A percentile compares a stretch with the other conserved stretches of the same genome.
Conservation (phyloP, 1,284 basidiomycete genomes). For the Butyriboletus appendiculatus region DNA sequence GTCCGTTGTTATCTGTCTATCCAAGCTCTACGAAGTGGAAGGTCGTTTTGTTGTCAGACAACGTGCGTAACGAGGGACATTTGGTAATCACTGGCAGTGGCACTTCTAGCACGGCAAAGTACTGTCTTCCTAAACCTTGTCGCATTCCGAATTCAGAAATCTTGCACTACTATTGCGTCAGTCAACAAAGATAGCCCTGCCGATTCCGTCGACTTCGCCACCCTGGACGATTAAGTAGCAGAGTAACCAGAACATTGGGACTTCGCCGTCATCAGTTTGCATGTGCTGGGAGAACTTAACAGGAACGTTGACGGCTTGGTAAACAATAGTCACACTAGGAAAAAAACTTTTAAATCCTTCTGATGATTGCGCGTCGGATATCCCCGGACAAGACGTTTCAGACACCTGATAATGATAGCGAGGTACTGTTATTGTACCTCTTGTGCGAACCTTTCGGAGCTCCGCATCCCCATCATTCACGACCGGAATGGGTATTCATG, state of each 20-base stretch:
- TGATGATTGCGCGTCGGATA: neutral
- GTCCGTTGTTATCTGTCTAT: conserved; percentile 1
- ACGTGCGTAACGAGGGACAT: neutral
- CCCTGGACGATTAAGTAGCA: neutral
- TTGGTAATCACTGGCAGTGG: neutral
- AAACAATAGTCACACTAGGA: neutral
- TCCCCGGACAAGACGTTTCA: conserved; percentile 12
- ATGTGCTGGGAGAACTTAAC: conserved; percentile 4
- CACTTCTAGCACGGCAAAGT: neutral
- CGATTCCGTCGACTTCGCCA: neutral
- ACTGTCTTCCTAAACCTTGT: neutral
- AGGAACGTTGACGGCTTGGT: neutral
- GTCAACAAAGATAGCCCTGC: neutral
- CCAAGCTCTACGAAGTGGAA: neutral
- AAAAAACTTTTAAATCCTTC: neutral
- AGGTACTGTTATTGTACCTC: neutral
- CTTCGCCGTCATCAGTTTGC: conserved; percentile 6
- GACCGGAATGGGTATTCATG: neutral
- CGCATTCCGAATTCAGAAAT: neutral
- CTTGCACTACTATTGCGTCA: neutral
- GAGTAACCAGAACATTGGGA: neutral
- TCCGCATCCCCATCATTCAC: neutral
- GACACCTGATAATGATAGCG: conserved; percentile 1
- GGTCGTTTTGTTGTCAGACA: neutral
- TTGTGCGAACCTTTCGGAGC: neutral